Conservation (phyloP, 2,329 filamentous ascomycete species). For the Aspergillus thermomutatus region DNA sequence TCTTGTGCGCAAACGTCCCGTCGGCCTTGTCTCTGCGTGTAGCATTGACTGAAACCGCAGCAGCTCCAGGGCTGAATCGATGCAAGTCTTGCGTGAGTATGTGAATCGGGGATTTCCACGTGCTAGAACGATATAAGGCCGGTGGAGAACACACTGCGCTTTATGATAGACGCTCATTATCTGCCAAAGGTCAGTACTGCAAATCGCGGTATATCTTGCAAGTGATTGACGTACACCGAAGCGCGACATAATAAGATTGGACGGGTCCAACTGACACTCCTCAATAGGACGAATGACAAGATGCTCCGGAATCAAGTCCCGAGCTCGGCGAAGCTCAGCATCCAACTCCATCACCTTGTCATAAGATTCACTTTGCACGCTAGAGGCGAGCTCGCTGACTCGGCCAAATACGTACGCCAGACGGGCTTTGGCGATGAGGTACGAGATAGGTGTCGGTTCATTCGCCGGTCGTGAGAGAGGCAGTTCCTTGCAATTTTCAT, state of each 20-base stretch:
- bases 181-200: conserved; percentile 20
- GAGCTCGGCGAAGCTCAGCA: conserved; percentile 53
- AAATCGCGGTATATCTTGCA: neutral
- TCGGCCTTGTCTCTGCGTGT: conserved; percentile 68
- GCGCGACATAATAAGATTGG: conserved; percentile 70
- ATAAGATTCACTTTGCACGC: conserved; percentile 48
- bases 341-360: conserved; percentile 62
- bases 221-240: conserved; percentile 54
- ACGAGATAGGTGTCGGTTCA: conserved; percentile 57
- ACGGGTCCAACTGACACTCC: conserved; percentile 67
- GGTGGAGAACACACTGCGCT: conserved; percentile 82
- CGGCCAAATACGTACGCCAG: conserved; percentile 43
- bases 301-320: conserved; percentile 71
- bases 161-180: conserved; percentile 84
- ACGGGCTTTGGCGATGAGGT: conserved; percentile 46
- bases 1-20: conserved; percentile 68
- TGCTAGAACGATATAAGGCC: conserved; percentile 78
- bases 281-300: conserved; percentile 72
- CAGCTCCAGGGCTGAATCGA: conserved; percentile 81
- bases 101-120: conserved; percentile 76
- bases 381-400: conserved; percentile 42
- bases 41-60: conserved; percentile 74
- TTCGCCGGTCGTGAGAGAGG: conserved; percentile 55
- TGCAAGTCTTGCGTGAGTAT: conserved; percentile 77
- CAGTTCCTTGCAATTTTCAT: conserved; percentile 52